Base-by-base conservation (phyloP, 2,329 filamentous ascomycete species). In the Nemania serpens region DNA sequence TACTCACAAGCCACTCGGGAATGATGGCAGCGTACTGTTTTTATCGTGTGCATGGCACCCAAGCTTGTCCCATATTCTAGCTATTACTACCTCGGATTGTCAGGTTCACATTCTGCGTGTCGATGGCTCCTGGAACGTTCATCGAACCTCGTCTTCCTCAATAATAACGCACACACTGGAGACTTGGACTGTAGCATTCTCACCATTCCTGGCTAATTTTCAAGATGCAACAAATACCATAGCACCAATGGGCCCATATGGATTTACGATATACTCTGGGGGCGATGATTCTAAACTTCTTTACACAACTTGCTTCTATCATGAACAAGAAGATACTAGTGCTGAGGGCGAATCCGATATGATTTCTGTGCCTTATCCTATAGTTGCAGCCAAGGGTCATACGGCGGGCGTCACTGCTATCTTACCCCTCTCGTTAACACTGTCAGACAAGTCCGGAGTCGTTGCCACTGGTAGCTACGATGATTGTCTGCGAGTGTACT, bases 401-500 rank as follows among this genome's bases (percentile, higher is more conserved):
- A 80, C 81, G n/a, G 92, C 93, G 1, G 94, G 95, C 11, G 90
- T 98, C 1, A 97, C 93, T 0, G 87, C 91, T 1, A 95, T 98
- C 55, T 75, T 97, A 2, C 91, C 93, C 0, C 77, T 96, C 2
- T 71, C 81, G 1, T 18, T 78, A 2, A 69, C 74, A 1, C 67
- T 72, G 0, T 66, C 73, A 9, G 78, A 82, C 9, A 77, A 78
- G 2, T 79, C 81, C 1, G 79, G 81, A 3, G 71, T 95, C 4
- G 75, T 96, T 2, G 70, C 97, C 2, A 97, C 93, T 0, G 95
- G 95, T 3, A 96, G 91, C 71, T 99, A 98, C 71, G 95, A 98
- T 69, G 93, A 98, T 69, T 81, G 83, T 62, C 79, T 98, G 17
- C 85, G 94, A 12, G 79, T 97, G 1, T 82, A 90, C 50, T 74